Evolutionary conservation across 164 flowering plant genomes (phyloP), one percentile per base, ranked within the genome.

Genomic region (Cinnamomum micranthum): DNA sequence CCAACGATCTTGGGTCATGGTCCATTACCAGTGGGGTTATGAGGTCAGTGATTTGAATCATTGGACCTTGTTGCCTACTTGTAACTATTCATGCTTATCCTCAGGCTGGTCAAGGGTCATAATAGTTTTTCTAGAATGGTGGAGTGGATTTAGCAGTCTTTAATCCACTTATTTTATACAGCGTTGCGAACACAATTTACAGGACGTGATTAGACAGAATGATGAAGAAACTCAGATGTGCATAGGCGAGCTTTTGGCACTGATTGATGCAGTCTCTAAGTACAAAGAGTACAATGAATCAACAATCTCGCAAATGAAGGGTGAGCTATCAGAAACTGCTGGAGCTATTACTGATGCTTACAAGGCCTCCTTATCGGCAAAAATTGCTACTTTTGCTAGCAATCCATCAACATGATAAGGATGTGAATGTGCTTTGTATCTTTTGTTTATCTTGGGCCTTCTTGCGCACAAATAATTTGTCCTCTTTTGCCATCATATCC

Each of bases 201-300:
- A 92, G 75, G 91, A 88, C 79, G 82, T 80, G 65, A 77, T 75
- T 20, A 77, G 59, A 70, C 86, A 82, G 79, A 83, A 78, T 65
- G 92, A 91, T 59, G 89, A 87, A 71, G 93, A 88, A 81, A 81
- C 82, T 52, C 91, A 90, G 74, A 41, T 69, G 74, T 84, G 89
- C 75, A 94, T 89, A 64, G 51, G 70, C 63, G 91, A 90, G 73
- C 89, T 91, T 65, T 83, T 91, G 68, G 73, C 78, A 6, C 31
- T 92, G 81, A 77, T 91, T 50, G 96, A 95, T 81, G 73, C 86
- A 11, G 85, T 92, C 50, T 85, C 96, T 41, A 85, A 83, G 76
- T 81, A 83, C 79, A 92, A 95, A 78, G 99, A 95, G 74, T 65
- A 78, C 66, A 72, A 81, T 81, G 85, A 82, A 52, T 82, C 88